phyloP scores from a whole-genome alignment of 331 rosid genomes.

The Cucumis variabilis region DNA sequence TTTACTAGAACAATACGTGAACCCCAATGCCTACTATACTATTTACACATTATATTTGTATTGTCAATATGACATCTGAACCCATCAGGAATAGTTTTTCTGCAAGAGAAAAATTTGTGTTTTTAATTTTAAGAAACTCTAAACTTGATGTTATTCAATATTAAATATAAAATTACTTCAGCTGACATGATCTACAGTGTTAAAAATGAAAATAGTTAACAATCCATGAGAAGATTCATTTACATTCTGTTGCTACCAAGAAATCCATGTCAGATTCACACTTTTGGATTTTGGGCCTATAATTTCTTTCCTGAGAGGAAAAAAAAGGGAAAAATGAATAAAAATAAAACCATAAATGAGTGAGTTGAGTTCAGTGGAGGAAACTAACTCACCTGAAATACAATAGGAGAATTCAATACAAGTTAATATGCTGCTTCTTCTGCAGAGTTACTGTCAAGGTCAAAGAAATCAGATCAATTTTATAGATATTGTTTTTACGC shows the following conservation, averaged over 20 bases:
- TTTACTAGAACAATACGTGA: background rate
- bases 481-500: background rate
- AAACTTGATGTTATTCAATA: background rate
- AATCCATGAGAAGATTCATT: background rate
- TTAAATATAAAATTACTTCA: background rate
- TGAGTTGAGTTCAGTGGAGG: background rate
- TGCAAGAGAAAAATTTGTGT: too few species aligned
- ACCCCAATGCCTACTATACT: background rate
- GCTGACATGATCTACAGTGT: constrained; percentile 1
- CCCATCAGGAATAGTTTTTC: constrained; percentile 19
- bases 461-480: constrained; percentile 18
- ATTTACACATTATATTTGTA: background rate
- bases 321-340: background rate
- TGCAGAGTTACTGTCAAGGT: constrained; percentile 9
- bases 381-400: background rate
- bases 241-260: background rate
- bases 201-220: background rate
- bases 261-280: background rate
- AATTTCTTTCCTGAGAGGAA: background rate
- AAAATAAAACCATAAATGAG: background rate
- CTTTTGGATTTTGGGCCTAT: background rate
- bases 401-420: constrained; percentile 11
- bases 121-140: too few species aligned
- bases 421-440: background rate
- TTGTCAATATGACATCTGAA: constrained; percentile 8